These are phyloP conservation scores for Stromatinia cepivora DNA, from an alignment of 2,329 filamentous ascomycete species.

Conservation along the genomic window DNA sequence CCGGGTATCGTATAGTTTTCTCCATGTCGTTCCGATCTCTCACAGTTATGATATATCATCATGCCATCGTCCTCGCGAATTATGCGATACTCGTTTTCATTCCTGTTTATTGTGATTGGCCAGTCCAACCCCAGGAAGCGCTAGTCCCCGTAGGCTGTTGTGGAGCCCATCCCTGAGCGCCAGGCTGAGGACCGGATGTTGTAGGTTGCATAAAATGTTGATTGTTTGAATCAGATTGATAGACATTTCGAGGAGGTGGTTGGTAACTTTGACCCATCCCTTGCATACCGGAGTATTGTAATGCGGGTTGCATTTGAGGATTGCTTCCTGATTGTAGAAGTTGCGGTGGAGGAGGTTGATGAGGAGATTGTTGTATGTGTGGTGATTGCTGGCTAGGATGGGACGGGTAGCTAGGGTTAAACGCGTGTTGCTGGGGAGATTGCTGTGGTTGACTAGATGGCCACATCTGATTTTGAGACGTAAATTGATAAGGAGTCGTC, in stretches of 20 bases:
- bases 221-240: slow-evolving; percentile 61
- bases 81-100: slow-evolving; percentile 22
- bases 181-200: slow-evolving; percentile 43
- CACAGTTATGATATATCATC: slow-evolving; percentile 23
- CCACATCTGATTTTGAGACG: slow-evolving; percentile 63
- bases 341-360: slow-evolving; percentile 56
- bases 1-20: background rate
- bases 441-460: slow-evolving; percentile 61
- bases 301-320: slow-evolving; percentile 57
- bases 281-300: slow-evolving; percentile 65
- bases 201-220: slow-evolving; percentile 68
- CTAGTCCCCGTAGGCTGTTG: slow-evolving; percentile 37
- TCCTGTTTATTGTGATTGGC: slow-evolving; percentile 33
- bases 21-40: background rate
- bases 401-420: slow-evolving; percentile 19
- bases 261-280: slow-evolving; percentile 60
- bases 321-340: slow-evolving; percentile 57
- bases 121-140: slow-evolving; percentile 39
- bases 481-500: slow-evolving; percentile 58
- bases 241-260: slow-evolving; percentile 55
- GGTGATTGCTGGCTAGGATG: slow-evolving; percentile 33
- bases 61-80: slow-evolving; percentile 30
- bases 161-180: slow-evolving; percentile 39
- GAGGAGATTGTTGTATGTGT: slow-evolving; percentile 63
- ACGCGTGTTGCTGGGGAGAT: slow-evolving; percentile 53